phyloP scores from a whole-genome alignment of 1,284 basidiomycete species.

The Sanghuangporus baumii region DNA sequence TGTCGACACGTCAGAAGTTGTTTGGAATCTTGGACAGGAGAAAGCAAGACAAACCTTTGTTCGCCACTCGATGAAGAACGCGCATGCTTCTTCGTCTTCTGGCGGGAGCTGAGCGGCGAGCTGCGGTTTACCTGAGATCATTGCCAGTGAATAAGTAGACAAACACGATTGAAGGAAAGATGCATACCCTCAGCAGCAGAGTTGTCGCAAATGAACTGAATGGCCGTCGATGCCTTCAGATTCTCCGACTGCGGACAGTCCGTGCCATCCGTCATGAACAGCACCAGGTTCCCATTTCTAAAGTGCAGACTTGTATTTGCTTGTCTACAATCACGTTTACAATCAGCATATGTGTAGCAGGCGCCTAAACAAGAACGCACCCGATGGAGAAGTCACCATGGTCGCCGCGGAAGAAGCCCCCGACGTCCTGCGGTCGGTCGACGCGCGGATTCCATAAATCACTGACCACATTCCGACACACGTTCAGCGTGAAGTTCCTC shows the following conservation, averaged over 20 bases:
- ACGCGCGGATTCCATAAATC: constrained; percentile 56
- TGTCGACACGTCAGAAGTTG: constrained; percentile 20
- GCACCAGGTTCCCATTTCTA: constrained; percentile 37
- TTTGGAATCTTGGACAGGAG: neutral
- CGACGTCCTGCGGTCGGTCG: constrained; percentile 49
- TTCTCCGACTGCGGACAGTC: constrained; percentile 44
- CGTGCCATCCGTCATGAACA: constrained; percentile 56
- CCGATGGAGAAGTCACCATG: constrained; percentile 71
- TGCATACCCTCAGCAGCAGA: constrained; percentile 41
- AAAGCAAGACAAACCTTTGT: constrained; percentile 47
- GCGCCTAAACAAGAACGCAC: constrained; percentile 33
- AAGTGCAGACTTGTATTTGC: constrained; percentile 56
- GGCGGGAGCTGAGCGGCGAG: constrained; percentile 58
- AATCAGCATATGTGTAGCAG: neutral
- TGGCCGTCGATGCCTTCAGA: constrained; percentile 50
- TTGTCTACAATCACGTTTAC: constrained; percentile 32
- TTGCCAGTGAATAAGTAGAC: neutral
- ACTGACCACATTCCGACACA: constrained; percentile 50
- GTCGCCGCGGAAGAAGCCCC: constrained; percentile 52
- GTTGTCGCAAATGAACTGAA: constrained; percentile 67
- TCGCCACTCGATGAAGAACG: constrained; percentile 68
- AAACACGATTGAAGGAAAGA: neutral
- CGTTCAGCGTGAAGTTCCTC: constrained; percentile 49
- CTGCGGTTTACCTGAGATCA: constrained; percentile 41
- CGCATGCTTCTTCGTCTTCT: constrained; percentile 57